These are phyloP conservation scores for Mycena belliarum DNA, from an alignment of 768 basidiomycete genomes.

Conservation along the genomic window DNA sequence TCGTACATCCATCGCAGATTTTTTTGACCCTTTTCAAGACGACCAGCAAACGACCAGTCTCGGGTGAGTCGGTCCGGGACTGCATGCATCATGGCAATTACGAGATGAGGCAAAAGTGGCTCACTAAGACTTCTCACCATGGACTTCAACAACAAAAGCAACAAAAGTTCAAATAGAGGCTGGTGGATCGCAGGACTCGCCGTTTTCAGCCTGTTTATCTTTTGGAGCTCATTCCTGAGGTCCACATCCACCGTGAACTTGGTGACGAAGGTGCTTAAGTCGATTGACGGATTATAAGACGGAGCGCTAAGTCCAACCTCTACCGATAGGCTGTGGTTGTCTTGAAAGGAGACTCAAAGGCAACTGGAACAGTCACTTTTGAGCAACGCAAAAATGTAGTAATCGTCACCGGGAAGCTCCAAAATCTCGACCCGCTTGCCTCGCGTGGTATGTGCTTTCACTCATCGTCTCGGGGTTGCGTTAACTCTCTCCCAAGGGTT, in stretches of 20 bases:
- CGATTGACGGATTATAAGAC: no score
- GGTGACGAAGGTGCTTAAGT: conserved; percentile 27
- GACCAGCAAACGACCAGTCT: no score
- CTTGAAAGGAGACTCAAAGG: conserved; percentile 59
- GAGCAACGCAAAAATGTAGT: conserved; percentile 52
- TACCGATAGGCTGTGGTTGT: conserved; percentile 42
- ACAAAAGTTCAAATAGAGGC: background rate
- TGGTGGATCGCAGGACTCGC: conserved; percentile 11
- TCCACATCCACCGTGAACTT: background rate
- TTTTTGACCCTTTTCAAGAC: no score
- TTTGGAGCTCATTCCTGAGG: conserved; percentile 3
- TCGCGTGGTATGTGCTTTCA: no score
- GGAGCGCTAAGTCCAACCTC: conserved; percentile 23
- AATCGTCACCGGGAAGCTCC: conserved; percentile 62
- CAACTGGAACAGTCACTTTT: conserved; percentile 68
- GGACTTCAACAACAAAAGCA: conserved; percentile 2
- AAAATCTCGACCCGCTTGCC: conserved; percentile 56
- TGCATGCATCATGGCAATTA: no score
- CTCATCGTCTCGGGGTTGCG: no score
- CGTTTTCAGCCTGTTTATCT: background rate
- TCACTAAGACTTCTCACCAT: no score
- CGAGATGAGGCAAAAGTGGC: no score
- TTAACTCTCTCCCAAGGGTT: no score
- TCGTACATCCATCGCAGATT: no score
- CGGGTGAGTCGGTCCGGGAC: no score